Base-by-base conservation (phyloP, 257 asterid genomes). In the Fraxinus americana region DNA sequence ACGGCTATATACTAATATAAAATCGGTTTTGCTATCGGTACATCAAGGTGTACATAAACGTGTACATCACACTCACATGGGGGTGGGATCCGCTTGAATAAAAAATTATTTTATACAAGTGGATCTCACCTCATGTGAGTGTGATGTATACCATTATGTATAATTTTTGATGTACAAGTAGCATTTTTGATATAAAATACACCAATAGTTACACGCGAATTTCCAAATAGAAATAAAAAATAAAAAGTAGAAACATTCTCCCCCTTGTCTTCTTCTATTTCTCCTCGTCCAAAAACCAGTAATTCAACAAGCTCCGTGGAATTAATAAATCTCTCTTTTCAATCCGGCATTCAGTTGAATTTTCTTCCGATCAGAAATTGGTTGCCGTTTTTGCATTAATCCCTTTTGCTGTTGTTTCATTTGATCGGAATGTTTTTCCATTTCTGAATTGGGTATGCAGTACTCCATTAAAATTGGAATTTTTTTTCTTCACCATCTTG, bases 211-310 rank as follows among this genome's bases (percentile, higher is more conserved):
- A 4, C 41, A n/a, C 30, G 29, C 11, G 30, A 21, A 59, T 59
- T 59, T 54, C 65, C 25, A 57, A 21, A 57, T 2, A 43, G 50
- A 38, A 8, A 25, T 27, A 0, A 52, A 75, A 57, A 41, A 69
- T 16, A 4, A 27, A 4, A 50, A 32, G 6, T 6, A 21, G 17
- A 25, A 27, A 10, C 8, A 21, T 61, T 9, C 34, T 3, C 32
- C 69, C 71, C 34, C 35, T 39, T 81, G 38, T 27, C 45, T 19
- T 41, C 82, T 68, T 73, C 75, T 41, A 52, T 75, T 36, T 36
- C 63, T 57, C 16, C 48, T 57, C 68, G 75, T 67, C 13, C 16
- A 36, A n/a, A 88, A 86, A 79, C 88, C 86, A n/a, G n/a, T n/a
- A n/a, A n/a, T n/a, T n/a, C n/a, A n/a, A n/a, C n/a, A n/a, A 23